Conservation (phyloP, 768 basidiomycete species). For the Trametes cingulata region DNA sequence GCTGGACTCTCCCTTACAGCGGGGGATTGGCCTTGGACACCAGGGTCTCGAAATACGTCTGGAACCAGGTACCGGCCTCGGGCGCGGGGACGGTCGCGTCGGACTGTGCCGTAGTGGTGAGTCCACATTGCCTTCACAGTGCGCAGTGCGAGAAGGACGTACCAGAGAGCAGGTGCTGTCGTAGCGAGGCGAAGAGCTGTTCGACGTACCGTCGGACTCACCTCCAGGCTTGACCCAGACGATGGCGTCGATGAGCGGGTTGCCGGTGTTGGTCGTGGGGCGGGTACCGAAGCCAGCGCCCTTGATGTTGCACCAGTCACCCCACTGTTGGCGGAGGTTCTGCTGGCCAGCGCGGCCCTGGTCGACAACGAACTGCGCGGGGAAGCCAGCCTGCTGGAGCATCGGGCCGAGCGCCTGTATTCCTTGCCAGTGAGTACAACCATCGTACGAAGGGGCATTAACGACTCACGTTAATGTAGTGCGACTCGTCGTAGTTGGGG, state of each 20-base stretch:
- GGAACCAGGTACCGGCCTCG: slow-evolving; percentile 69
- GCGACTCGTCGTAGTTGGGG: slow-evolving; percentile 61
- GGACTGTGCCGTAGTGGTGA: slow-evolving; percentile 31
- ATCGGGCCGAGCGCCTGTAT: slow-evolving; percentile 49
- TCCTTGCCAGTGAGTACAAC: neutral
- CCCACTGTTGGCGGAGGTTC: slow-evolving; percentile 60
- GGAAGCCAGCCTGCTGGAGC: slow-evolving; percentile 47
- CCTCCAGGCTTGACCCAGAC: slow-evolving; percentile 73
- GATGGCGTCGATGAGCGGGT: slow-evolving; percentile 56
- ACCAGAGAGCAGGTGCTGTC: slow-evolving; percentile 52
- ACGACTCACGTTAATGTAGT: slow-evolving; percentile 52
- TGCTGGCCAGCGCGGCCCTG: slow-evolving; percentile 65
- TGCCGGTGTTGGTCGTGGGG: slow-evolving; percentile 57
- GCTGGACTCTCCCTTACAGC: slow-evolving; percentile 35
- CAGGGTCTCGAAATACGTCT: slow-evolving; percentile 61
- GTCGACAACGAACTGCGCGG: slow-evolving; percentile 66
- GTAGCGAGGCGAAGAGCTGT: slow-evolving; percentile 53
- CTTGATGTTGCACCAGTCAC: slow-evolving; percentile 68
- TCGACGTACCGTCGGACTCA: slow-evolving; percentile 62
- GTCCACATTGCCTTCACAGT: neutral
- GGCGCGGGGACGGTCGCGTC: slow-evolving; percentile 58
- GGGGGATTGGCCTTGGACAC: slow-evolving; percentile 55
- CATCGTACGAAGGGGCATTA: neutral
- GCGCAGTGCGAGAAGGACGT: slow-evolving; percentile 27
- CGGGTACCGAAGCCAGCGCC: slow-evolving; percentile 62